Conservation (phyloP, 805 yeast genomes). For the Ogataea parapolymorpha region DNA sequence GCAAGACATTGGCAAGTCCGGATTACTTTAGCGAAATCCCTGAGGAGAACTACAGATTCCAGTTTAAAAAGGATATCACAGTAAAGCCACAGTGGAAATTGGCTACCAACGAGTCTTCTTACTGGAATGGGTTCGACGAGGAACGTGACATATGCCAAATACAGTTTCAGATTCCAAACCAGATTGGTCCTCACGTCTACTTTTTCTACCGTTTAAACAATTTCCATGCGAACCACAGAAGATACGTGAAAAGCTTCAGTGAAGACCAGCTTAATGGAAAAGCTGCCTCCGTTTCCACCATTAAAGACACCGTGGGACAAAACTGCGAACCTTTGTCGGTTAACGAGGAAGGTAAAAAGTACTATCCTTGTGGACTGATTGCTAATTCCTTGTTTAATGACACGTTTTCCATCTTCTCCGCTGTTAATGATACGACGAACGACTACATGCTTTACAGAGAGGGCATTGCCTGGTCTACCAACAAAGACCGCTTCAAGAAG, state of each 20-base stretch:
- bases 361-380: slow-evolving; percentile 81
- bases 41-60: slow-evolving; percentile 47
- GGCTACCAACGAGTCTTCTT: slow-evolving; percentile 37
- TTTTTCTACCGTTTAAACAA: slow-evolving; percentile 80
- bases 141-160: slow-evolving; percentile 58
- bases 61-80: slow-evolving; percentile 46
- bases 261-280: slow-evolving; percentile 77
- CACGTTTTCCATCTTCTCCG: slow-evolving; percentile 52
- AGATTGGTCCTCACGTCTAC: slow-evolving; percentile 69
- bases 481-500: slow-evolving; percentile 58
- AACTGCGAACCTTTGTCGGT: slow-evolving; percentile 63
- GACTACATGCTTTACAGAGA: slow-evolving; percentile 45
- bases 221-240: slow-evolving; percentile 91
- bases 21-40: slow-evolving; percentile 56
- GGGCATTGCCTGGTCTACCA: slow-evolving; percentile 72
- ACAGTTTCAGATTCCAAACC: slow-evolving; percentile 71
- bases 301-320: slow-evolving; percentile 53
- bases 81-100: slow-evolving; percentile 66
- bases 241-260: slow-evolving; percentile 85
- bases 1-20: slow-evolving; percentile 48
- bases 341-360: slow-evolving; percentile 45
- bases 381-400: slow-evolving; percentile 81
- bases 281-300: slow-evolving; percentile 48
- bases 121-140: slow-evolving; percentile 41
- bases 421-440: slow-evolving; percentile 39